Conservation (phyloP, 108 stramenopile genomes). For the Conticribra guillardii region DNA sequence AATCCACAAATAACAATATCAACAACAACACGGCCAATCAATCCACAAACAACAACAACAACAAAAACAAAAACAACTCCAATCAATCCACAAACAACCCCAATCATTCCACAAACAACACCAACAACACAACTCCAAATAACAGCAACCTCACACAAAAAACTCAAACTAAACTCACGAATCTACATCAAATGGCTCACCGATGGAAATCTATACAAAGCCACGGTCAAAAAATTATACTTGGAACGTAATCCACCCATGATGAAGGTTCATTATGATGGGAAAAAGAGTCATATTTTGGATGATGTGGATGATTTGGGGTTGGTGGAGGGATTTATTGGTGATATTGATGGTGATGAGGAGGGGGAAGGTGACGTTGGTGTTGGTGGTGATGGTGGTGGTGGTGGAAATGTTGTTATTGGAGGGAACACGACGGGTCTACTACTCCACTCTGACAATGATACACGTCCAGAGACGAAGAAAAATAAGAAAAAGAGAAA, state of each 20-base stretch:
- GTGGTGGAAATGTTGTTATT: not conserved
- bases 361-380: slow-evolving; percentile 1
- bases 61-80: too few relatives aligned
- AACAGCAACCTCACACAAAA: not conserved
- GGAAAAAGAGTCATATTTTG: slow-evolving; percentile 41
- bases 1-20: too few relatives aligned
- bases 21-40: too few relatives aligned
- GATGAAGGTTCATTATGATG: slow-evolving; percentile 46
- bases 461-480: too few relatives aligned
- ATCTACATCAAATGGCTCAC: slow-evolving; percentile 32
- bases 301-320: slow-evolving; percentile 19
- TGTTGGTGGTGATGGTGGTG: not conserved
- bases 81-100: not conserved
- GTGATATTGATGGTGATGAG: too few relatives aligned
- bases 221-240: slow-evolving; percentile 36
- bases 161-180: slow-evolving; percentile 20
- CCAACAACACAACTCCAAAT: not conserved
- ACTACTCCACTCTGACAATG: too few relatives aligned
- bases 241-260: slow-evolving; percentile 8
- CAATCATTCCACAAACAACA: not conserved
- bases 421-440: not conserved
- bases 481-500: too few relatives aligned
- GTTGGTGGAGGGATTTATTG: slow-evolving; percentile 28
- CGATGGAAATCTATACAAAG: slow-evolving; percentile 32
- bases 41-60: too few relatives aligned